phyloP scores from a whole-genome alignment of 169 alveolate species.

The Cryptosporidium canis region DNA sequence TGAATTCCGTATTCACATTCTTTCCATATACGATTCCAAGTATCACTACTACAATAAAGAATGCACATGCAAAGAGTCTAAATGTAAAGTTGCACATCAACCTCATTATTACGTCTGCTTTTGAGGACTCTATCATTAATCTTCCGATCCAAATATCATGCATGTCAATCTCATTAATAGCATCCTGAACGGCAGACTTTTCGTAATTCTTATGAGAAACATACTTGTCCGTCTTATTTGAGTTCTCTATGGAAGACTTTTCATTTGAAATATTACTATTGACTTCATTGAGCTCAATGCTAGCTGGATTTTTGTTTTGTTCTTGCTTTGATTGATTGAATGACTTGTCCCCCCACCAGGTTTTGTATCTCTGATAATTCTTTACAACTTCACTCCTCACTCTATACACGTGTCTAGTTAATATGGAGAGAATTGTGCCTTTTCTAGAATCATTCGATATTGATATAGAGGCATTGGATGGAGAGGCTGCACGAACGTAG shows the following conservation, averaged over 20 bases:
- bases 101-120: slow-evolving; percentile 61
- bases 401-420: slow-evolving; percentile 31
- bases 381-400: slow-evolving; percentile 54
- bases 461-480: slow-evolving; percentile 15
- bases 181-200: not conserved
- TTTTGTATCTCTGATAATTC: slow-evolving; percentile 50
- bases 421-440: slow-evolving; percentile 19
- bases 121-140: slow-evolving; percentile 66
- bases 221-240: not conserved
- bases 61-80: slow-evolving; percentile 59
- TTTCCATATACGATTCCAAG: slow-evolving; percentile 25
- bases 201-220: not conserved
- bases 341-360: slow-evolving; percentile 67
- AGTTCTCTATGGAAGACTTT: not conserved
- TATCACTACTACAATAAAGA: slow-evolving; percentile 27
- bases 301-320: not conserved
- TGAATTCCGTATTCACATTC: slow-evolving; percentile 59
- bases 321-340: not conserved
- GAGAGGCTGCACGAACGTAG: not conserved
- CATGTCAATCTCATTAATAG: slow-evolving; percentile 29
- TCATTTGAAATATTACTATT: not conserved
- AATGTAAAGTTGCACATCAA: slow-evolving; percentile 65
- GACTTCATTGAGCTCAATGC: slow-evolving; percentile 6
- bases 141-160: slow-evolving; percentile 69
- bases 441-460: slow-evolving; percentile 40